Percentiles rank a stretch among this genome's conserved stretches.
Conservation (phyloP, 768 basidiomycete genomes). For the Cyclocybe cylindracea region DNA sequence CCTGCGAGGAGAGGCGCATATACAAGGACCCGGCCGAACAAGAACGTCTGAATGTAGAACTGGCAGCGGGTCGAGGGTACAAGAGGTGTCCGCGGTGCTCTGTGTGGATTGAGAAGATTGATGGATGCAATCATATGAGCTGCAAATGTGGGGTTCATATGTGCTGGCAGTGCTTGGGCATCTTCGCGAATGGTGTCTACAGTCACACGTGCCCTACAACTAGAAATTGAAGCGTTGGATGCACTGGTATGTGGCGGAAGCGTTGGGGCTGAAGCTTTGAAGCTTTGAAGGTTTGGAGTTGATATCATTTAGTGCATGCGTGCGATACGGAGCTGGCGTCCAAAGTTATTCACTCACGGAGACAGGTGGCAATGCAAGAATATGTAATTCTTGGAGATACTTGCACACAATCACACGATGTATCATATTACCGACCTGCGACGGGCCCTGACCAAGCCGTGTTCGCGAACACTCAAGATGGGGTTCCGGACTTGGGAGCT, state of each 20-base stretch:
- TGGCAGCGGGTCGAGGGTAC: slow-evolving; percentile 37
- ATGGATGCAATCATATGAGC: slow-evolving; percentile 57
- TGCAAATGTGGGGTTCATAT: slow-evolving; percentile 55
- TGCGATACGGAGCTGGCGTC: slow-evolving; percentile 1
- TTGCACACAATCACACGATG: background rate
- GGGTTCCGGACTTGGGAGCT: background rate
- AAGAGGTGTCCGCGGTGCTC: slow-evolving; percentile 50
- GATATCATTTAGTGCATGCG: no score
- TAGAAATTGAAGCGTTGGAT: slow-evolving; percentile 14
- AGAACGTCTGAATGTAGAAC: slow-evolving; percentile 40
- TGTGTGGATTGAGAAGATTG: slow-evolving; percentile 47
- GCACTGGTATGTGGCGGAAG: background rate
- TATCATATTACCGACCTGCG: background rate
- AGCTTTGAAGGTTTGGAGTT: no score
- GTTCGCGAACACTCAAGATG: background rate
- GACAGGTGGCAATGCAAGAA: background rate
- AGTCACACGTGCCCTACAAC: slow-evolving; percentile 34
- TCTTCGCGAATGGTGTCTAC: slow-evolving; percentile 33
- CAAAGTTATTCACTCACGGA: slow-evolving; percentile 1
- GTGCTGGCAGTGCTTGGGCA: slow-evolving; percentile 54
- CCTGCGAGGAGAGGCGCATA: slow-evolving; percentile 40
- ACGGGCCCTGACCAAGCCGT: background rate
- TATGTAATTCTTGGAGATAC: slow-evolving; percentile 1
- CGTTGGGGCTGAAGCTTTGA: background rate
- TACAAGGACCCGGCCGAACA: slow-evolving; percentile 38